Evolutionary conservation across 495 filamentous ascomycete species (phyloP).

Genomic region (Bombardia bombarda): DNA sequence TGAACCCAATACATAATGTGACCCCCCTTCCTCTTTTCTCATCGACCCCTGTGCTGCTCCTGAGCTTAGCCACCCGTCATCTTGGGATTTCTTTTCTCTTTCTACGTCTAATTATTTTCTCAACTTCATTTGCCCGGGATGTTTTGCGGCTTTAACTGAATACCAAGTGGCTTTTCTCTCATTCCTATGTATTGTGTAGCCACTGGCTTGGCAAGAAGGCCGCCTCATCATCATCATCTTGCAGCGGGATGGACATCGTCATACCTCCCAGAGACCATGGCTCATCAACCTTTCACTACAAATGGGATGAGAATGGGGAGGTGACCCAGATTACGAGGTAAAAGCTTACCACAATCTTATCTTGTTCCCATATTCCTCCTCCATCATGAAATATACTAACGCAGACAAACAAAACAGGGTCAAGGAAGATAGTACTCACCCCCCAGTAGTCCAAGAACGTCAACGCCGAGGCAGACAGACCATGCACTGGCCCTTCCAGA

Average conservation of each 20-base stretch:
- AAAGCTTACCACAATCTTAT: neutral
- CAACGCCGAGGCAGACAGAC: constrained; percentile 11
- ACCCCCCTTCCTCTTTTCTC: constrained; percentile 1
- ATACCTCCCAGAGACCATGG: constrained; percentile 25
- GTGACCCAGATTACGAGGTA: constrained; percentile 22
- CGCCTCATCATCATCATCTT: too few species aligned
- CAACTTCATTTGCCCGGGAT: neutral
- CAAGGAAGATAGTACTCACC: constrained; percentile 5
- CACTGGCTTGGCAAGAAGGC: too few species aligned
- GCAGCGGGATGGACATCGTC: constrained; percentile 25
- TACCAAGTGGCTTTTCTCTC: too few species aligned
- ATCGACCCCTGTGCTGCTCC: constrained; percentile 4
- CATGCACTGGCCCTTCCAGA: constrained; percentile 29
- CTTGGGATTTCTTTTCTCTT: constrained; percentile 1
- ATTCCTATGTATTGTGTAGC: constrained; percentile 12
- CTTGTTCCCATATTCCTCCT: neutral
- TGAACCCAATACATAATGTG: constrained; percentile 5
- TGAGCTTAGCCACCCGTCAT: constrained; percentile 6
- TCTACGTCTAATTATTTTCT: neutral
- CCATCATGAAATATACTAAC: neutral
- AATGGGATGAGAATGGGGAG: constrained; percentile 27
- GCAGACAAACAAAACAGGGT: constrained; percentile 5
- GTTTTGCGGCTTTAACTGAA: constrained; percentile 1
- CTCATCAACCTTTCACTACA: constrained; percentile 19
- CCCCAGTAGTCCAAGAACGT: constrained; percentile 1